A percentile compares a stretch with the other conserved stretches of the same genome.
Conservation (phyloP, 1,284 basidiomycete genomes). For the Cutaneotrichosporon dermatis region DNA sequence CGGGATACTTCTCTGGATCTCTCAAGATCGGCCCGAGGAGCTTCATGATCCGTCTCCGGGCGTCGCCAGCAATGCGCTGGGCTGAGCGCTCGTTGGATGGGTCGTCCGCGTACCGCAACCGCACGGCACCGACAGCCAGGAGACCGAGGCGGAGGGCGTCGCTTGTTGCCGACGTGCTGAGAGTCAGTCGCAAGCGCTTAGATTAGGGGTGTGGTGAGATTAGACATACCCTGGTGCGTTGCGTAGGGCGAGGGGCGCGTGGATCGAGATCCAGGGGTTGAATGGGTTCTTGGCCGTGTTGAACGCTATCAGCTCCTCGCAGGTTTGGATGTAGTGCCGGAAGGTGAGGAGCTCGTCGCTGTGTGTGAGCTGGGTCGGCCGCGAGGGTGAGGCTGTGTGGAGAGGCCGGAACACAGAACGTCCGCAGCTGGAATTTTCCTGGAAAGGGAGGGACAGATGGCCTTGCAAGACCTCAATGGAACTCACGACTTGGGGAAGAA, state of each 20-base stretch:
- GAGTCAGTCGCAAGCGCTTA: not conserved
- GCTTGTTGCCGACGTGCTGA: slow-evolving; percentile 24
- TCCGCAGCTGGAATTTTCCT: no score
- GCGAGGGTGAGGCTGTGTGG: not conserved
- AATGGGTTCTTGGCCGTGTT: slow-evolving; percentile 31
- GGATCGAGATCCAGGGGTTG: slow-evolving; percentile 43
- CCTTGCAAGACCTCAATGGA: not conserved
- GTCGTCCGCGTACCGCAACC: slow-evolving; percentile 33
- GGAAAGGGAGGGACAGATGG: not conserved
- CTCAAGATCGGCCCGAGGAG: slow-evolving; percentile 23
- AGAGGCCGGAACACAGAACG: no score
- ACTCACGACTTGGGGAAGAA: slow-evolving; percentile 6
- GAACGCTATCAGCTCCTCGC: slow-evolving; percentile 42
- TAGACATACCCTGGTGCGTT: slow-evolving; percentile 31
- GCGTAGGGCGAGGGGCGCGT: slow-evolving; percentile 39
- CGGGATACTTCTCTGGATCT: slow-evolving; percentile 20
- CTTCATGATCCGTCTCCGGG: slow-evolving; percentile 25
- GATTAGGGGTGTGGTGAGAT: no score
- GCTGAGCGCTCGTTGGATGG: slow-evolving; percentile 29
- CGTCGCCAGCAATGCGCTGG: slow-evolving; percentile 24
- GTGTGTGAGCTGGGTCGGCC: not conserved
- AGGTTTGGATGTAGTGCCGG: slow-evolving; percentile 37
- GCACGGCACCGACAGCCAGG: slow-evolving; percentile 41
- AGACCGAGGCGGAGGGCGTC: slow-evolving; percentile 39
- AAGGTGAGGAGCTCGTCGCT: slow-evolving; percentile 43